phyloP scores from a whole-genome alignment of 2,329 filamentous ascomycete genomes.

The Microcyclospora tardicrescens region DNA sequence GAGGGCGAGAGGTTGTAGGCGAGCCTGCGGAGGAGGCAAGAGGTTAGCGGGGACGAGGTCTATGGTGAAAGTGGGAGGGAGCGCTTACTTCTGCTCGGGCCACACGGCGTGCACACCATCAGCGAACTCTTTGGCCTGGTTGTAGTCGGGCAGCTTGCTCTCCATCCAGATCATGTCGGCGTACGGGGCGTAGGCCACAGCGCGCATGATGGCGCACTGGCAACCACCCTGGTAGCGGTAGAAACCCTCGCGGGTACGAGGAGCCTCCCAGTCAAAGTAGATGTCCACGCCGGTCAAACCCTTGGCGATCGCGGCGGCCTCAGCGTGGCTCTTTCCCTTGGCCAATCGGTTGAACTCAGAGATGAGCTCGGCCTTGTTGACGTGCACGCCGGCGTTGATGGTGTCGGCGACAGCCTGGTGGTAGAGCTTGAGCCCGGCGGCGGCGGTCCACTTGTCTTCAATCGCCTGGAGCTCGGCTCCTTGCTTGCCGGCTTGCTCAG shows the following conservation, averaged over 20 bases:
- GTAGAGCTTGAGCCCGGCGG: conserved; percentile 77
- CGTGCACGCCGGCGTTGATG: conserved; percentile 55
- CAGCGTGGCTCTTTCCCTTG: conserved; percentile 74
- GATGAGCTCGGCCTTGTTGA: conserved; percentile 57
- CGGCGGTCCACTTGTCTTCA: conserved; percentile 73
- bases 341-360: conserved; percentile 52
- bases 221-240: conserved; percentile 88
- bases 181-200: conserved; percentile 83
- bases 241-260: conserved; percentile 86
- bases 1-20: conserved; percentile 97
- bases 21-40: conserved; percentile 44
- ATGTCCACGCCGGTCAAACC: conserved; percentile 66
- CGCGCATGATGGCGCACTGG: conserved; percentile 80
- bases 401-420: conserved; percentile 75
- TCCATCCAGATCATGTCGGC: conserved; percentile 80
- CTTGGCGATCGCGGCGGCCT: conserved; percentile 69
- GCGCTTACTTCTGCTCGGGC: conserved; percentile 82
- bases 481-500: conserved; percentile 67
- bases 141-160: conserved; percentile 85
- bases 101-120: conserved; percentile 85
- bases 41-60: not conserved
- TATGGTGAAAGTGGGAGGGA: not conserved
- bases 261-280: conserved; percentile 90
- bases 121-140: conserved; percentile 86
- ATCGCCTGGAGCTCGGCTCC: conserved; percentile 76